Conservation (phyloP, 768 basidiomycete species). For the Phanerochaete sordida region DNA sequence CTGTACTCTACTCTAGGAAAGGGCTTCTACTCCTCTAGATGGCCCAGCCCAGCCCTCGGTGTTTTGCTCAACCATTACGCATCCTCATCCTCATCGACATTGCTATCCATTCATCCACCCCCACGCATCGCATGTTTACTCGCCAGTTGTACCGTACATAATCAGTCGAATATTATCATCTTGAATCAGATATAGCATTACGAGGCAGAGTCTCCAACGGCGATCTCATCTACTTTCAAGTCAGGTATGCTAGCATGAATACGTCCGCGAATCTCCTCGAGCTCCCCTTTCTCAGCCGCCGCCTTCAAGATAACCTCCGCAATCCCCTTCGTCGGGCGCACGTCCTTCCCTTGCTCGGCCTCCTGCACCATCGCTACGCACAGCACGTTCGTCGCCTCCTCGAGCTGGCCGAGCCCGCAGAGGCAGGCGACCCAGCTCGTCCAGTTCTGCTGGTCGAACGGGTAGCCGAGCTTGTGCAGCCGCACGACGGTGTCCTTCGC, state of each 20-base stretch:
- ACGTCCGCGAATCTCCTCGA: constrained; percentile 42
- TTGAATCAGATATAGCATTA: no score
- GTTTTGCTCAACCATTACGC: constrained; percentile 68
- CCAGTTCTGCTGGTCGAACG: constrained; percentile 69
- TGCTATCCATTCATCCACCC: background rate
- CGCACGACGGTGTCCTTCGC: constrained; percentile 55
- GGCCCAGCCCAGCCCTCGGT: constrained; percentile 27
- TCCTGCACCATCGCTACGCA: constrained; percentile 57
- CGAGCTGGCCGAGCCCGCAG: constrained; percentile 63
- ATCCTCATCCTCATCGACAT: constrained; percentile 9
- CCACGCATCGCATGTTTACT: constrained; percentile 16
- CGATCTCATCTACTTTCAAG: constrained; percentile 8
- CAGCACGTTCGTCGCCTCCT: constrained; percentile 63
- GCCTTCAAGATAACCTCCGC: constrained; percentile 54
- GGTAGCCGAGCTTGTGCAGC: constrained; percentile 46
- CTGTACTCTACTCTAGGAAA: constrained; percentile 4
- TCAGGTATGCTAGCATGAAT: constrained; percentile 39
- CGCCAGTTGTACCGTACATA: constrained; percentile 16
- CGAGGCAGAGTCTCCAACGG: background rate
- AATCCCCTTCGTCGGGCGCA: constrained; percentile 47
- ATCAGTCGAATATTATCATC: background rate
- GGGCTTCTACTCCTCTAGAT: constrained; percentile 45
- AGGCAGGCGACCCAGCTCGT: constrained; percentile 82
- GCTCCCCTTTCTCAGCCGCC: constrained; percentile 39
- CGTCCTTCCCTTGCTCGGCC: constrained; percentile 32